Base-by-base conservation (phyloP, 2,329 filamentous ascomycete genomes). In the Epichloe brachyelytri region DNA sequence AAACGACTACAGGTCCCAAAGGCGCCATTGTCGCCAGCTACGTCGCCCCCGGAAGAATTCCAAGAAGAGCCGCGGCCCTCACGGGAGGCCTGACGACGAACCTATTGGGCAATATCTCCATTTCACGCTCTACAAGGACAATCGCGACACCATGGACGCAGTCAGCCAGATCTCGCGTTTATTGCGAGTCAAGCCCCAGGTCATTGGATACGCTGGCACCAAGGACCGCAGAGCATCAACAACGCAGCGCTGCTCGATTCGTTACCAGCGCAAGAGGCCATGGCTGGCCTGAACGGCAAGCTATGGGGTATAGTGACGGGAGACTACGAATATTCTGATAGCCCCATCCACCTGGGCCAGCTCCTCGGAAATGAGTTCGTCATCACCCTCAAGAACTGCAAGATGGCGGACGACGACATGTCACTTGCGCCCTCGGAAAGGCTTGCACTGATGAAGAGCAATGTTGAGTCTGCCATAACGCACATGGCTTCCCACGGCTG, bases 61-160 rank as follows among this genome's bases (percentile, higher is more conserved):
- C 55, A 65, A 62, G 53, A 58, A 58, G 51, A 55, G 53, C 48
- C 52, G 62, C 41, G 59, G 56, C 3, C 58, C 62, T 22, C 59
- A 60, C 10, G 56, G 56, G 19, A 58, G 58, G 14, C 34, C 46
- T 11, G 60, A 63, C 3, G 63, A 67, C 53, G 65, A 67, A 54
- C 65, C 65, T 52, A 54, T 65, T 76, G 88, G 86, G 17, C 84
- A 89, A 46, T 93, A 88, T 65, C 71, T 95, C 14, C 89, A 95
- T 65, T 95, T 95, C 65, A 91, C 87, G 0, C 74, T 96, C 48
- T 94, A 91, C 78, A 96, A 96, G 70, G 90, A 95, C 70, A 96
- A 96, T 70, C 90, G 91, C 63, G 90, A 96, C 63, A 96, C 90
- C 1, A 94, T 95, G 86, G 90, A 96, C 59, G 84, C 88, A 0